phyloP scores from a whole-genome alignment of 768 basidiomycete species.

The Kondoa subrosea region DNA sequence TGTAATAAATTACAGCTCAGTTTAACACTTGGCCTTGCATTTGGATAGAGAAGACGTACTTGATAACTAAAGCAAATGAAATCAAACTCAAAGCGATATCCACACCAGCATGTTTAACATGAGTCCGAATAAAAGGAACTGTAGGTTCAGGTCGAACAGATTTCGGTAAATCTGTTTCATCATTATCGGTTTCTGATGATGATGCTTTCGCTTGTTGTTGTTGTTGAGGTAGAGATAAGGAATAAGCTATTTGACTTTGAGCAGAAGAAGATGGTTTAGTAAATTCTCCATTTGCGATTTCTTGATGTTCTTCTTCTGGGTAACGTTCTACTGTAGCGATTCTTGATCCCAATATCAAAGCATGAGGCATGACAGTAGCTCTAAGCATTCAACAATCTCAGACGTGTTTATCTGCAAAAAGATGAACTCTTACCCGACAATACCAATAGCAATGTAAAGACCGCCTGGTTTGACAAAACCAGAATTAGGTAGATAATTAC shows the following conservation, averaged over 20 bases:
- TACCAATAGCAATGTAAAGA: constrained; percentile 33
- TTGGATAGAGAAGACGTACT: constrained; percentile 36
- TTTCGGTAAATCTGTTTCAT: background rate
- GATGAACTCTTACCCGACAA: constrained; percentile 42
- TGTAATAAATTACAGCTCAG: constrained; percentile 12
- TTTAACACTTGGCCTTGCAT: background rate
- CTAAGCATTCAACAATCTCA: background rate
- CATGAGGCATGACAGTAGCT: constrained; percentile 54
- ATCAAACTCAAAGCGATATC: constrained; percentile 52
- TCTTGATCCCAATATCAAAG: constrained; percentile 71
- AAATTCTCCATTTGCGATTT: constrained; percentile 7
- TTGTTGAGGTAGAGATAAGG: constrained; percentile 3
- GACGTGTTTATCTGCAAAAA: background rate
- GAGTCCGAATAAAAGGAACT: constrained; percentile 41
- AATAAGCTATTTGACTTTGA: background rate
- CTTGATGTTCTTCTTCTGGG: constrained; percentile 30
- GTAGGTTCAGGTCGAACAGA: constrained; percentile 22
- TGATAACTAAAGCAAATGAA: constrained; percentile 74
- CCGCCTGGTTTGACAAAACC: constrained; percentile 33
- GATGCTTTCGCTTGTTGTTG: background rate
- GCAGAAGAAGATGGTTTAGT: background rate
- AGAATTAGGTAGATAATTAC: constrained; percentile 40
- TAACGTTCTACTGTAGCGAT: constrained; percentile 69
- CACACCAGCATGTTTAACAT: constrained; percentile 48
- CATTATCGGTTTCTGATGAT: background rate